Percentiles rank a stretch among this genome's conserved stretches.
These are phyloP conservation scores for Blastobotrys elegans DNA, from an alignment of 1,139 yeast species.

Conservation along the genomic window DNA sequence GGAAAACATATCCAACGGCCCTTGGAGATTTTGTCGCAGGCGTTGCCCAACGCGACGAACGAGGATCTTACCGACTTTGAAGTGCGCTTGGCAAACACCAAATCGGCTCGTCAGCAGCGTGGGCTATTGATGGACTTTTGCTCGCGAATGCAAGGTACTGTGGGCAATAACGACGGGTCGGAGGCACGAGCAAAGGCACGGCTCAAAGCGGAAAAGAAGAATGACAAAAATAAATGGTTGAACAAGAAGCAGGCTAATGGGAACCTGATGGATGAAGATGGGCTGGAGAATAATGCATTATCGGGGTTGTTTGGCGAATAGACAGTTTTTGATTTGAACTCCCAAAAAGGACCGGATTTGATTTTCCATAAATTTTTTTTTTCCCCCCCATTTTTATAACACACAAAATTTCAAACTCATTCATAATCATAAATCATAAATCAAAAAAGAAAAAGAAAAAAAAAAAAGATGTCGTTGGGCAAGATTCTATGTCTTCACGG, in stretches of 20 bases:
- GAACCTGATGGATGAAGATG: conserved; percentile 56
- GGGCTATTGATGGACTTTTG: conserved; percentile 64
- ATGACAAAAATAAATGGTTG: conserved; percentile 20
- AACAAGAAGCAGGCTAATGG: conserved; percentile 44
- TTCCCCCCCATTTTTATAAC: no score
- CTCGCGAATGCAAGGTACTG: conserved; percentile 37
- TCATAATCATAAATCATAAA: no score
- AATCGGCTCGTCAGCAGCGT: conserved; percentile 67
- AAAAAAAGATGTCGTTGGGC: conserved; percentile 7
- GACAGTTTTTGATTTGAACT: no score
- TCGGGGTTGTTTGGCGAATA: conserved; percentile 20
- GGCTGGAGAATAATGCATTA: conserved; percentile 18
- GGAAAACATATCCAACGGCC: conserved; percentile 48
- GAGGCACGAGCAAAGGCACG: conserved; percentile 38
- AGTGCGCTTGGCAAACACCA: conserved; percentile 52
- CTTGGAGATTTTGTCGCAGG: conserved; percentile 35
- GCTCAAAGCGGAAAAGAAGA: conserved; percentile 35
- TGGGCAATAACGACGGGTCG: conserved; percentile 24
- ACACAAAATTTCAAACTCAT: no score
- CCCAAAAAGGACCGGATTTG: neutral
- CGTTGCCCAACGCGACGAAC: conserved; percentile 38
- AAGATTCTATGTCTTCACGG: conserved; percentile 51
- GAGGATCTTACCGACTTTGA: conserved; percentile 44
- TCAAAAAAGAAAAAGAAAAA: neutral
- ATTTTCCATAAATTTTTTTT: no score